These are phyloP conservation scores for Penicillium simplicissimum DNA, from an alignment of 495 filamentous ascomycete genomes.

Conservation along the genomic window DNA sequence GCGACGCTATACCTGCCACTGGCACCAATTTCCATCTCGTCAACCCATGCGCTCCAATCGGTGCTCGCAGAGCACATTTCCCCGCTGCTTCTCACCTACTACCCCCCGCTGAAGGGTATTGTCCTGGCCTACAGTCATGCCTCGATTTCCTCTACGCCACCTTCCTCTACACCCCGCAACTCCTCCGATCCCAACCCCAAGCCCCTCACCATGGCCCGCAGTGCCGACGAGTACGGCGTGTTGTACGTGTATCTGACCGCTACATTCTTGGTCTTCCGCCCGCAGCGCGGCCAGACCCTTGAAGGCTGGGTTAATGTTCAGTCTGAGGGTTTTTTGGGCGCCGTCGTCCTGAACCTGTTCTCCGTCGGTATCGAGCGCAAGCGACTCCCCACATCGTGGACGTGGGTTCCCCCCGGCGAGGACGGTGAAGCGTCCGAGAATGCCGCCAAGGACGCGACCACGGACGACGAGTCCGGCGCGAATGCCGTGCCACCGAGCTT, in stretches of 20 bases:
- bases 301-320: conserved; percentile 72
- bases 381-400: conserved; percentile 66
- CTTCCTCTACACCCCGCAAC: conserved; percentile 26
- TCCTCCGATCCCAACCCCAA: conserved; percentile 38
- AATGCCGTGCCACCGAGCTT: conserved; percentile 27
- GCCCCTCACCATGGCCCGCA: conserved; percentile 52
- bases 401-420: conserved; percentile 54
- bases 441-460: conserved; percentile 18
- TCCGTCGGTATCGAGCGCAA: conserved; percentile 68
- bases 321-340: conserved; percentile 69
- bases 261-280: conserved; percentile 69
- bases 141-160: conserved; percentile 44
- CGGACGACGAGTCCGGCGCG: conserved; percentile 35
- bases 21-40: conserved; percentile 65
- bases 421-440: conserved; percentile 27
- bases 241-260: conserved; percentile 71
- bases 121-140: conserved; percentile 69
- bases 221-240: conserved; percentile 67
- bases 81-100: conserved; percentile 74
- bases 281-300: conserved; percentile 56
- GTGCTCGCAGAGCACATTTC: conserved; percentile 74
- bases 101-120: conserved; percentile 67
- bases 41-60: conserved; percentile 61
- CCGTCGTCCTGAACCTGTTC: conserved; percentile 75
- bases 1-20: conserved; percentile 71